A percentile compares a stretch with the other conserved stretches of the same genome.
Conservation (phyloP, 805 yeast species). For the Komagataella kurtzmanii region DNA sequence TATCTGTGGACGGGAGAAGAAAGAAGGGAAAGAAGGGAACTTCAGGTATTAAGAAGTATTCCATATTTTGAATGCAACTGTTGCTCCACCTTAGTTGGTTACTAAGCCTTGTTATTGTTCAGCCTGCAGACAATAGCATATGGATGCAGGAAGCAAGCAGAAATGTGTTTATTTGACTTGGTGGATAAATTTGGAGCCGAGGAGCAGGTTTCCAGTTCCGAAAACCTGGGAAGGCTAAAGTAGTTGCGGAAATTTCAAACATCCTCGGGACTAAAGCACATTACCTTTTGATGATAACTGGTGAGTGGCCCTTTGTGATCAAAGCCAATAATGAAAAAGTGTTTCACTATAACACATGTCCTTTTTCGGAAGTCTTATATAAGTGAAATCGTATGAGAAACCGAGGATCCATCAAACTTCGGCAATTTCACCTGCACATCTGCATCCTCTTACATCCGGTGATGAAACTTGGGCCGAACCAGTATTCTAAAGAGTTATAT, state of each 20-base stretch:
- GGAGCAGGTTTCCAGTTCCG: not conserved
- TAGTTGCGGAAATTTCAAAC: too few species aligned
- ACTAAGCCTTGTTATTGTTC: too few species aligned
- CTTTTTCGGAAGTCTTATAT: not conserved
- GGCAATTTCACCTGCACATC: not conserved
- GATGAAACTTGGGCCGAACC: too few species aligned
- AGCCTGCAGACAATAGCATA: not conserved
- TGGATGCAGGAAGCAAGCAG: not conserved
- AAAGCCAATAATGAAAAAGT: too few species aligned
- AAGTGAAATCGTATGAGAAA: not conserved
- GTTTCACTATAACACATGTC: not conserved
- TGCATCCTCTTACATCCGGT: not conserved
- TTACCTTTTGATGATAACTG: too few species aligned
- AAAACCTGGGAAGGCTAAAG: too few species aligned
- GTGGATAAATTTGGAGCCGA: not conserved
- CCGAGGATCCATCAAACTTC: not conserved
- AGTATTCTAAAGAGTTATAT: too few species aligned
- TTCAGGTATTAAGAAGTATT: not conserved
- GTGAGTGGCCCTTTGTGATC: too few species aligned
- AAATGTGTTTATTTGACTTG: not conserved
- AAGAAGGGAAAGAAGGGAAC: not conserved
- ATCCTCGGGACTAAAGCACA: not conserved
- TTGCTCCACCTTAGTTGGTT: too few species aligned
- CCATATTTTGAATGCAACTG: not conserved
- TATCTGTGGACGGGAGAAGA: not conserved